Evolutionary conservation across 495 filamentous ascomycete genomes (phyloP).

Genomic region (Penicillium manginii): DNA sequence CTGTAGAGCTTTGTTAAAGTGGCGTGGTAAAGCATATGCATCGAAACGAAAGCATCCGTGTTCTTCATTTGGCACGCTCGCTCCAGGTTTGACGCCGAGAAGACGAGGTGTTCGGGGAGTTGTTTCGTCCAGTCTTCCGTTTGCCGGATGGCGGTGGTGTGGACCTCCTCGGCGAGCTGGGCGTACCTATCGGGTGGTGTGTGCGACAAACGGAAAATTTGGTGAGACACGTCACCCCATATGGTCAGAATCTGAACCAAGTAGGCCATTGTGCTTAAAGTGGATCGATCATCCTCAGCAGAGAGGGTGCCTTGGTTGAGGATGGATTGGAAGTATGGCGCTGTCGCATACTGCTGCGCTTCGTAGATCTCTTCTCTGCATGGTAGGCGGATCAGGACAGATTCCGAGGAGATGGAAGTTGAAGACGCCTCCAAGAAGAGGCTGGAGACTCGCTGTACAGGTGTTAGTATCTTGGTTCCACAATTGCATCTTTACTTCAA

Average conservation of each 20-base stretch:
- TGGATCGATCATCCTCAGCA: slow-evolving; percentile 34
- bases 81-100: slow-evolving; percentile 55
- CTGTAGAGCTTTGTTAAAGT: slow-evolving; percentile 65
- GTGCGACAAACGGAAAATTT: slow-evolving; percentile 58
- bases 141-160: slow-evolving; percentile 48
- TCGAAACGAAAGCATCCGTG: slow-evolving; percentile 56
- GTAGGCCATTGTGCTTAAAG: slow-evolving; percentile 60
- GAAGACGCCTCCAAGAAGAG: slow-evolving; percentile 51
- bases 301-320: slow-evolving; percentile 34
- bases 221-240: slow-evolving; percentile 65
- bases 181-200: slow-evolving; percentile 47
- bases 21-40: slow-evolving; percentile 65
- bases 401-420: slow-evolving; percentile 49
- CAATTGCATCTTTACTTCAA: neutral
- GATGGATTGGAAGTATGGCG: slow-evolving; percentile 60
- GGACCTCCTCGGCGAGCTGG: slow-evolving; percentile 52
- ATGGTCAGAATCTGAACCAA: slow-evolving; percentile 63
- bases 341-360: slow-evolving; percentile 50
- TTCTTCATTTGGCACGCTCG: slow-evolving; percentile 48
- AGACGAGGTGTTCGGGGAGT: slow-evolving; percentile 50
- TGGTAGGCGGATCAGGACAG: slow-evolving; percentile 66
- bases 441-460: slow-evolving; percentile 55
- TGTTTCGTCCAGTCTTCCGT: slow-evolving; percentile 53
- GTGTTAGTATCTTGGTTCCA: slow-evolving; percentile 13
- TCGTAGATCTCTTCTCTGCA: slow-evolving; percentile 62